Conservation (phyloP, 2,329 filamentous ascomycete genomes). For the Sclerotinia borealis region DNA sequence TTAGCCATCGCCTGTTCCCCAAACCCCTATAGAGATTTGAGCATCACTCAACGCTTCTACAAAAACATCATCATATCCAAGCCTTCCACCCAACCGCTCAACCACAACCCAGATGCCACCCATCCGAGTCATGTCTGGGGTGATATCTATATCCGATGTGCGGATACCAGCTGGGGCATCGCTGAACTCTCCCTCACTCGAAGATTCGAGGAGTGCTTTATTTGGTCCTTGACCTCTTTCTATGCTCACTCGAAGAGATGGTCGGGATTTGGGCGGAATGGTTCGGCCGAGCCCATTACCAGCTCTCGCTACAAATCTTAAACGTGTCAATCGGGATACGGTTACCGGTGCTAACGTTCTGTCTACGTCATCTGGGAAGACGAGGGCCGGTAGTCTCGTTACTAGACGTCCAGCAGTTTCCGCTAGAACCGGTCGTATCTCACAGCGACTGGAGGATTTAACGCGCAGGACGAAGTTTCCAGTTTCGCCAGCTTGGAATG, state of each 20-base stretch:
- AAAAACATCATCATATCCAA: conserved; percentile 43
- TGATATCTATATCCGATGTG: conserved; percentile 68
- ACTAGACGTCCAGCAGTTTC: conserved; percentile 71
- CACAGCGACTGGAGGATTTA: conserved; percentile 53
- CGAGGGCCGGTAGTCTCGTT: conserved; percentile 48
- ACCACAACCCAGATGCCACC: conserved; percentile 73
- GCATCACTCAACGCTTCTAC: conserved; percentile 42
- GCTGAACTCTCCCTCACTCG: conserved; percentile 67
- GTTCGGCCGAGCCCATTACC: conserved; percentile 17
- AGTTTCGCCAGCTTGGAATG: conserved; percentile 75
- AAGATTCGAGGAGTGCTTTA: conserved; percentile 57
- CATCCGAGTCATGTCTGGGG: conserved; percentile 49
- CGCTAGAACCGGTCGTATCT: conserved; percentile 55
- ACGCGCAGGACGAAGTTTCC: conserved; percentile 71
- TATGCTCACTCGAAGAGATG: conserved; percentile 62
- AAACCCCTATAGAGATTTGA: conserved; percentile 31
- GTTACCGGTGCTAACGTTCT: conserved; percentile 38
- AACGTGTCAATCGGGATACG: conserved; percentile 22
- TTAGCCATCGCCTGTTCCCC: conserved; percentile 29
- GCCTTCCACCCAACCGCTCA: conserved; percentile 60
- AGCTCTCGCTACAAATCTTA: conserved; percentile 26
- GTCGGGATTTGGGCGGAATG: conserved; percentile 23
- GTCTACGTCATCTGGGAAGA: conserved; percentile 45
- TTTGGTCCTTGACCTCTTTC: conserved; percentile 68
- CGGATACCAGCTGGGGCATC: conserved; percentile 62